phyloP scores from a whole-genome alignment of 2,329 filamentous ascomycete genomes.

The Alternaria sp. region DNA sequence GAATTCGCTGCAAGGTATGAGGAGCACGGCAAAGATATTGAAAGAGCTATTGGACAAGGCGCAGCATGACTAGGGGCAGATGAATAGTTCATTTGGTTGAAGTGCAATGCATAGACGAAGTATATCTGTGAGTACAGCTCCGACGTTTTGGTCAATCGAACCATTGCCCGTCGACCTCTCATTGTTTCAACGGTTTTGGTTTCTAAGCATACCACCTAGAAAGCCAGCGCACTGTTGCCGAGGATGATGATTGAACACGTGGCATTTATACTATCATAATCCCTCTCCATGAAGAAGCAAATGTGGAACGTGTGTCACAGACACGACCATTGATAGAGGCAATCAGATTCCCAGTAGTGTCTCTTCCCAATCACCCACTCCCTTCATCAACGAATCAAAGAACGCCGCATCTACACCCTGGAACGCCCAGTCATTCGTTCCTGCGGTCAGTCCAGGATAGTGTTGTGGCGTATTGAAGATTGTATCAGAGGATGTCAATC shows the following conservation, averaged over 20 bases:
- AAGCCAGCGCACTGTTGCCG: neutral
- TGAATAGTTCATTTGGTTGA: neutral
- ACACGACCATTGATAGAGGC: neutral
- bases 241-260: too few species aligned
- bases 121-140: neutral
- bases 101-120: neutral
- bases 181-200: neutral
- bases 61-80: constrained; percentile 26
- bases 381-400: constrained; percentile 30
- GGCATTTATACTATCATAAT: too few species aligned
- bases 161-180: neutral
- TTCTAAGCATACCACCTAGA: neutral
- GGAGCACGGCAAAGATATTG: constrained; percentile 76
- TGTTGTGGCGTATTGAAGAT: neutral
- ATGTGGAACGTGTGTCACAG: neutral
- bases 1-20: constrained; percentile 79
- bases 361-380: constrained; percentile 10
- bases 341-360: neutral
- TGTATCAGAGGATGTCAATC: neutral
- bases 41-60: constrained; percentile 63
- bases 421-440: constrained; percentile 30
- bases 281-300: too few species aligned
- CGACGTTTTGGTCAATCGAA: neutral
- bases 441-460: constrained; percentile 18
- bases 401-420: constrained; percentile 32